Conservation (phyloP, 441 rosid genomes). For the Melianthus villosus region DNA sequence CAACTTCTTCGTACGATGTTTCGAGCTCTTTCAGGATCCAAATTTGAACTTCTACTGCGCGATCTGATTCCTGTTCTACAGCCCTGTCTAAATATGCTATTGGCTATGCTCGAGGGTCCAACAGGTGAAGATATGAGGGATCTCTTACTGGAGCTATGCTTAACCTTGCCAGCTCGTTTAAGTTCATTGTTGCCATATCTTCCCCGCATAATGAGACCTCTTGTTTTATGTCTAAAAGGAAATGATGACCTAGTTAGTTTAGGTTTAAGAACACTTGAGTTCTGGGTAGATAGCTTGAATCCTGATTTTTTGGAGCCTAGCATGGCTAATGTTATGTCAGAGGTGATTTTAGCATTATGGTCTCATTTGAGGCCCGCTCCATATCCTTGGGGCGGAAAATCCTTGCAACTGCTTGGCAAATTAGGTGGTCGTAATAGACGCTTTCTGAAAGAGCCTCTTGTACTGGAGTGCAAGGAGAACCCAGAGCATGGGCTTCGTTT, state of each 20-base stretch:
- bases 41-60: conserved; percentile 72
- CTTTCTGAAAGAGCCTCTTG: conserved; percentile 89
- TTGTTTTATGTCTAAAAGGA: conserved; percentile 79
- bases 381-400: conserved; percentile 88
- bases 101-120: conserved; percentile 96
- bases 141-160: conserved; percentile 77
- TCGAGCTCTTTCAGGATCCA: conserved; percentile 89
- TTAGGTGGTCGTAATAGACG: conserved; percentile 94
- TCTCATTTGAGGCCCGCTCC: conserved; percentile 86
- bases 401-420: conserved; percentile 89
- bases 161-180: conserved; percentile 91
- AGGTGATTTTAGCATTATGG: conserved; percentile 93
- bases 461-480: conserved; percentile 95
- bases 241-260: conserved; percentile 78
- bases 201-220: conserved; percentile 90
- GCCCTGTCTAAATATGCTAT: conserved; percentile 81
- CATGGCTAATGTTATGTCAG: conserved; percentile 94
- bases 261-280: conserved; percentile 89
- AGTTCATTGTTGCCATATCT: conserved; percentile 89
- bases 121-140: conserved; percentile 84
- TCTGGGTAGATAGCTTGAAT: conserved; percentile 97
- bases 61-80: conserved; percentile 74
- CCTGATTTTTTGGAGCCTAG: conserved; percentile 97
- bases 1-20: conserved; percentile 87
- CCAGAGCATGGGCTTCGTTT: conserved; percentile 97